phyloP scores from a whole-genome alignment of 208 protist genomes.

The Zelonia costaricensis region DNA sequence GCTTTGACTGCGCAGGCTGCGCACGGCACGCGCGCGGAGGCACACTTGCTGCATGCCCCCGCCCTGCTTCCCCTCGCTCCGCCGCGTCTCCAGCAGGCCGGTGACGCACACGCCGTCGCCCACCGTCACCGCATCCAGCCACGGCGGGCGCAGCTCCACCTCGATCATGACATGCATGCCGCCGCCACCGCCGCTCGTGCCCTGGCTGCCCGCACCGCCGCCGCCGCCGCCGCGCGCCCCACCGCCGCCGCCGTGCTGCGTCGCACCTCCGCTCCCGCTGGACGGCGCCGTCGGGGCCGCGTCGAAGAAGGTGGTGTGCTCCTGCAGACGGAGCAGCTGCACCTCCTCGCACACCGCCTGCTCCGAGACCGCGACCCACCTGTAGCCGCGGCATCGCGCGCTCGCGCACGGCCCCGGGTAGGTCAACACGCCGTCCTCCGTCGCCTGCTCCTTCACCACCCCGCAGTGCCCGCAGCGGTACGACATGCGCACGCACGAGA shows the following conservation, averaged over 20 bases:
- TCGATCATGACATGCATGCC: slow-evolving; percentile 77
- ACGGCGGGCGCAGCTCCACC: slow-evolving; percentile 69
- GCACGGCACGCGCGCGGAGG: slow-evolving; percentile 31
- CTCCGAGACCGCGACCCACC: slow-evolving; percentile 62
- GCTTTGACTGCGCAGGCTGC: slow-evolving; percentile 17
- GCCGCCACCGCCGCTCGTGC: slow-evolving; percentile 21
- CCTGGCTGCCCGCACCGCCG: background rate
- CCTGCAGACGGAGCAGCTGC: slow-evolving; percentile 83
- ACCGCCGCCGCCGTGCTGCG: slow-evolving; percentile 1
- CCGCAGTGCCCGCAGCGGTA: slow-evolving; percentile 77
- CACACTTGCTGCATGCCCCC: slow-evolving; percentile 41
- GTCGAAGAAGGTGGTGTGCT: slow-evolving; percentile 62
- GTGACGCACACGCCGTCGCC: slow-evolving; percentile 74
- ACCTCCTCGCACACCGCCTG: slow-evolving; percentile 75
- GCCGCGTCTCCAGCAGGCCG: slow-evolving; percentile 63
- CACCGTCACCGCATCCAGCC: slow-evolving; percentile 69
- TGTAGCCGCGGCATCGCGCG: slow-evolving; percentile 66
- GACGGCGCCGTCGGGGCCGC: slow-evolving; percentile 4
- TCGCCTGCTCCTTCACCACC: slow-evolving; percentile 34
- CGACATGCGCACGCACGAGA: slow-evolving; percentile 61
- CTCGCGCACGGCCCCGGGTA: slow-evolving; percentile 70
- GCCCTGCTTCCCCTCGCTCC: slow-evolving; percentile 42
- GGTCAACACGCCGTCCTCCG: slow-evolving; percentile 73
- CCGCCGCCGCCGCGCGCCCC: slow-evolving; percentile 1
- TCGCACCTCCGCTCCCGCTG: background rate